phyloP scores from a whole-genome alignment of 2,329 filamentous ascomycete genomes.

The Fusarium heterosporum region DNA sequence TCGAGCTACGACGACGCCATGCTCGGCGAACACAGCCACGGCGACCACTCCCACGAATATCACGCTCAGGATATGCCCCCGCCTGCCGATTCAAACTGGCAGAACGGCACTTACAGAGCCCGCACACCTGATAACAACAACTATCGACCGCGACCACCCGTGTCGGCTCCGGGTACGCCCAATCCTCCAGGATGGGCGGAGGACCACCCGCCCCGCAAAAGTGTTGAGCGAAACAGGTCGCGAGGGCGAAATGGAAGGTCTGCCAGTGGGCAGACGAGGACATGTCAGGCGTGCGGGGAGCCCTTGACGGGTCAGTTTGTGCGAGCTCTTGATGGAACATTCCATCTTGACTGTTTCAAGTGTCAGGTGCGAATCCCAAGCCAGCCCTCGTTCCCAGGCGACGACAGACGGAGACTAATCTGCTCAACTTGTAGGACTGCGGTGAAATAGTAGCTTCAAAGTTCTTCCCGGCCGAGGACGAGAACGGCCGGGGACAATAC shows the following conservation, averaged over 20 bases:
- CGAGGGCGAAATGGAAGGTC: slow-evolving; percentile 65
- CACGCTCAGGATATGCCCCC: slow-evolving; percentile 47
- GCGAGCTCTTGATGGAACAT: slow-evolving; percentile 90
- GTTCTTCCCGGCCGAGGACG: slow-evolving; percentile 96
- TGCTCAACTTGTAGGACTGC: slow-evolving; percentile 76
- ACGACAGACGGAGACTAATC: slow-evolving; percentile 31
- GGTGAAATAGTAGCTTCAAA: slow-evolving; percentile 97
- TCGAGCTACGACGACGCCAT: slow-evolving; percentile 60
- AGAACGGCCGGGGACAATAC: slow-evolving; percentile 86
- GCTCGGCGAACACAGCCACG: slow-evolving; percentile 54
- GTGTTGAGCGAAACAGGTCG: slow-evolving; percentile 69
- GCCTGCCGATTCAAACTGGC: slow-evolving; percentile 52
- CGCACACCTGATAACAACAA: slow-evolving; percentile 53
- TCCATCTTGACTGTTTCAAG: slow-evolving; percentile 97
- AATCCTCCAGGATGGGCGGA: slow-evolving; percentile 52
- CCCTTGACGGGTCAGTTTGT: slow-evolving; percentile 95
- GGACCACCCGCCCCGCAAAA: slow-evolving; percentile 60
- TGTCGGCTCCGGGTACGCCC: slow-evolving; percentile 51
- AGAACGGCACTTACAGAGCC: slow-evolving; percentile 53
- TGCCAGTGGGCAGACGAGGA: slow-evolving; percentile 70
- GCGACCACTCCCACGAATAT: slow-evolving; percentile 43
- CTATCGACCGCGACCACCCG: slow-evolving; percentile 51
- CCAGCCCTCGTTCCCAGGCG: slow-evolving; percentile 3
- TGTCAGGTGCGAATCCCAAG: slow-evolving; percentile 74
- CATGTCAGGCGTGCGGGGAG: slow-evolving; percentile 89